These are phyloP conservation scores for Tulasnella sp. DNA, from an alignment of 768 basidiomycete species.

Conservation along the genomic window DNA sequence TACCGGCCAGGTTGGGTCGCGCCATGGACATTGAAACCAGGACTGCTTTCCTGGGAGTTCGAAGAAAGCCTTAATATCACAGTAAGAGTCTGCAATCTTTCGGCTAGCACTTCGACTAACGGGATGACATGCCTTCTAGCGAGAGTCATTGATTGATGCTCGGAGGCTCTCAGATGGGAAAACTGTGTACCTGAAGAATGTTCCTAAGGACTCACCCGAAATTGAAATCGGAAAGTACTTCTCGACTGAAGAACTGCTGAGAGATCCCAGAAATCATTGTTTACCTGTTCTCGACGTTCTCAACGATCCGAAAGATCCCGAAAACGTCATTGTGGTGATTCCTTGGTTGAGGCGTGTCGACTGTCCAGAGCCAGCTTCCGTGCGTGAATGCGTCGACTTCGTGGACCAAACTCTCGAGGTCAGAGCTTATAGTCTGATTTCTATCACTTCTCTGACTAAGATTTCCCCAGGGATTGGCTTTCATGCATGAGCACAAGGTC, in stretches of 20 bases:
- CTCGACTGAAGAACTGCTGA: background rate
- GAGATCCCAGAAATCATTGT: background rate
- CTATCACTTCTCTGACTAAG: background rate
- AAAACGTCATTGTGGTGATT: background rate
- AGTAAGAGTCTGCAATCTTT: background rate
- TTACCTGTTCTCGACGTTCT: conserved; percentile 2
- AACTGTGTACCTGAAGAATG: background rate
- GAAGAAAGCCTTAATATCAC: background rate
- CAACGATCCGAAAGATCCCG: background rate
- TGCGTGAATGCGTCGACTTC: conserved; percentile 2
- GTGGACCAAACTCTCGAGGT: conserved; percentile 6
- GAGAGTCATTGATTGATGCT: background rate
- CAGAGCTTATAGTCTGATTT: background rate
- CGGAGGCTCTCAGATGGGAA: background rate
- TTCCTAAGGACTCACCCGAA: background rate
- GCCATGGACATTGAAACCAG: background rate
- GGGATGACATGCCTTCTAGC: background rate
- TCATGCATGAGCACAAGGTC: conserved; percentile 3
- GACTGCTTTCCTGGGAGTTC: background rate
- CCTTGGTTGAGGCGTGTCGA: background rate
- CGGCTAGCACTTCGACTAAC: background rate
- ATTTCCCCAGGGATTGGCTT: background rate
- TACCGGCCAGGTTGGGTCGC: background rate
- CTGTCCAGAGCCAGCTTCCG: background rate
- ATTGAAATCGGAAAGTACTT: background rate